Conservation (phyloP, 129 eudicot species). For the Calendula officinalis region DNA sequence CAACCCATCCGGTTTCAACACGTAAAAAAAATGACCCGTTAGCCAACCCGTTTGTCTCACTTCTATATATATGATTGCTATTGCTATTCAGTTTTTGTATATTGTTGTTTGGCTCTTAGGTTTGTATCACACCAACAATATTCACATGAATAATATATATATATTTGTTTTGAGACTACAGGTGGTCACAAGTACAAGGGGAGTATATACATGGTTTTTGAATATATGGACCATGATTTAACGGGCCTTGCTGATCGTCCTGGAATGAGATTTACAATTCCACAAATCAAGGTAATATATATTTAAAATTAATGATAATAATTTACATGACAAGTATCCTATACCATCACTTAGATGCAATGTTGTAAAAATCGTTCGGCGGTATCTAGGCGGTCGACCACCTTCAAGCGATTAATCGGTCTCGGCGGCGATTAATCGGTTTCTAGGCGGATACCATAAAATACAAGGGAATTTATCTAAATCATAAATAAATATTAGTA, state of each 20-base stretch:
- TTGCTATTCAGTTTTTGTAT: not conserved
- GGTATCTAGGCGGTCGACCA: no score
- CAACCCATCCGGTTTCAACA: not conserved
- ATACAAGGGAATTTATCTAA: no score
- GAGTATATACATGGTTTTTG: constrained; percentile 90
- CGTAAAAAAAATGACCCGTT: not conserved
- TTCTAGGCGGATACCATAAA: no score
- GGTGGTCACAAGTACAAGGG: constrained; percentile 83
- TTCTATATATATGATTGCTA: constrained; percentile 3
- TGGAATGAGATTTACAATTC: constrained; percentile 82
- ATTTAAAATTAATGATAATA: not conserved
- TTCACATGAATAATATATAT: constrained; percentile 13
- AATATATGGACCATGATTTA: constrained; percentile 99
- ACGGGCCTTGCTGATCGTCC: constrained; percentile 98
- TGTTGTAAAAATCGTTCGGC: no score
- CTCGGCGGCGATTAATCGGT: no score
- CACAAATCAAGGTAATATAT: constrained; percentile 74
- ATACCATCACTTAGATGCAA: not conserved
- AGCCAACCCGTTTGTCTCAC: constrained; percentile 5
- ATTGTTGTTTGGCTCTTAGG: not conserved
- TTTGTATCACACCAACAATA: constrained; percentile 14
- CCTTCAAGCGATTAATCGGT: no score
- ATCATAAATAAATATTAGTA: no score
- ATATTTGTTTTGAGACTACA: constrained; percentile 27
- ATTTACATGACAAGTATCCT: constrained; percentile 2